phyloP scores from a whole-genome alignment of 306 rosid species.

The Trichosanthes cucumerina region DNA sequence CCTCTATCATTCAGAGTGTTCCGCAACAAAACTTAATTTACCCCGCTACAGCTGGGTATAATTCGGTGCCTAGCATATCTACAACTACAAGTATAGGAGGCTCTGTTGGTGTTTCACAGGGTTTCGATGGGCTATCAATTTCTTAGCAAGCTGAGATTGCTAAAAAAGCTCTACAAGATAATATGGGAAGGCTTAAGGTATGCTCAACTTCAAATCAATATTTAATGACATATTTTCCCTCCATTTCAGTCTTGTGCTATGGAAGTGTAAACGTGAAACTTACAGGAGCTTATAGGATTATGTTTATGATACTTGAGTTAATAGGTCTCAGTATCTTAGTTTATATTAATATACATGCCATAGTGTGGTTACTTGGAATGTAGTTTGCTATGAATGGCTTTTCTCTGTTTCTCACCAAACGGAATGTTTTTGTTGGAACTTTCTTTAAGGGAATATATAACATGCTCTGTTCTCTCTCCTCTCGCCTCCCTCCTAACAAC shows the following conservation, averaged over 20 bases:
- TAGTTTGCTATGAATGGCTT: background rate
- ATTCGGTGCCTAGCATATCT: slow-evolving; percentile 24
- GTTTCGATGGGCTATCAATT: slow-evolving; percentile 44
- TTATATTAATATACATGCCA: background rate
- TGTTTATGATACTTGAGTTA: slow-evolving; percentile 5
- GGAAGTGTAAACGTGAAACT: background rate
- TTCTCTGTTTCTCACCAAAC: too few species aligned
- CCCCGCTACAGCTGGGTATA: slow-evolving; percentile 29
- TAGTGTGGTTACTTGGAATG: background rate
- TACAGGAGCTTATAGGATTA: background rate
- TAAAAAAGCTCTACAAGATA: slow-evolving; percentile 51
- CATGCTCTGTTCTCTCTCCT: too few species aligned
- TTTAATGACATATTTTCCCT: background rate
- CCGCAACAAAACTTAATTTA: slow-evolving; percentile 41
- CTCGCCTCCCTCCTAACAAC: too few species aligned
- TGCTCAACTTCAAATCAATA: background rate
- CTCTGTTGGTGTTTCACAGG: slow-evolving; percentile 25
- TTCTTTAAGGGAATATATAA: too few species aligned
- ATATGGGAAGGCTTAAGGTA: slow-evolving; percentile 77
- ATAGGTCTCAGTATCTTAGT: background rate
- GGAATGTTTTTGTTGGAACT: too few species aligned
- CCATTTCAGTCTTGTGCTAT: background rate
- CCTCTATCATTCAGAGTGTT: slow-evolving; percentile 39
- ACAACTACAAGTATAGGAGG: slow-evolving; percentile 55
- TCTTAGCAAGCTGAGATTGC: slow-evolving; percentile 64